Base-by-base conservation (phyloP, 2,329 filamentous ascomycete species). In the Akanthomyces muscarius region DNA sequence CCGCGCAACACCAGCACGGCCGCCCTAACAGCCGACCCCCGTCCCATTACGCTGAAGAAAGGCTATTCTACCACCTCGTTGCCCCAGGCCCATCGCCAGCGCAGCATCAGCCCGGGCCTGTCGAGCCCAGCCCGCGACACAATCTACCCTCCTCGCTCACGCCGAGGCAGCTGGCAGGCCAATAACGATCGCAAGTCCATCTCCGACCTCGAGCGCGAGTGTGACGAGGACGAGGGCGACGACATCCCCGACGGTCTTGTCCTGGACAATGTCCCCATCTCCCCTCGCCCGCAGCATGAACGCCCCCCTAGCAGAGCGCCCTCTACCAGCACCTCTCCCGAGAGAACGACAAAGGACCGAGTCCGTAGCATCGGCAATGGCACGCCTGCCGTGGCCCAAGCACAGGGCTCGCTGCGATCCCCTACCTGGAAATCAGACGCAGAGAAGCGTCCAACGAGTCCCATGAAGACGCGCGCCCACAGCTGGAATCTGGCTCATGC, bases 261-360 rank as follows among this genome's bases (percentile, higher is more conserved):
- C 59, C 83, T 95, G 53, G 90, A 91, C 76, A 95, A 95, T 67
- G 88, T 95, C 2, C 91, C 91, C 5, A 86, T 95, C 52, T 93
- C 90, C 0, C 91, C 91, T n/a, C 81, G 86, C 2, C 86, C 86
- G 1, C 78, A 78, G 1, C 77, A 78, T 28, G 84, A 88, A 65
- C 80, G 86, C 18, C 75, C 81, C 0, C 78, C 77, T 7, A 88
- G 83, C 70, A 77, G 79, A 45, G 78, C 83, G 1, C 71, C 79
- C 3, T 87, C 86, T 0, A 76, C 81, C 5, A 78, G 81, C 0
- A 78, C 81, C 3, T 86, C 84, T 0, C 83, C 83, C 0, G 81
- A 85, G 59, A 76, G 83, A 51, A 72, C 71, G 3, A 75, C 77
- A 8, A 84, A 83, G 66, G 80, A 83, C 65, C 76, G 81, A 44